Evolutionary conservation across 345 rosid species (phyloP).

Genomic region (Limnanthes douglasii): DNA sequence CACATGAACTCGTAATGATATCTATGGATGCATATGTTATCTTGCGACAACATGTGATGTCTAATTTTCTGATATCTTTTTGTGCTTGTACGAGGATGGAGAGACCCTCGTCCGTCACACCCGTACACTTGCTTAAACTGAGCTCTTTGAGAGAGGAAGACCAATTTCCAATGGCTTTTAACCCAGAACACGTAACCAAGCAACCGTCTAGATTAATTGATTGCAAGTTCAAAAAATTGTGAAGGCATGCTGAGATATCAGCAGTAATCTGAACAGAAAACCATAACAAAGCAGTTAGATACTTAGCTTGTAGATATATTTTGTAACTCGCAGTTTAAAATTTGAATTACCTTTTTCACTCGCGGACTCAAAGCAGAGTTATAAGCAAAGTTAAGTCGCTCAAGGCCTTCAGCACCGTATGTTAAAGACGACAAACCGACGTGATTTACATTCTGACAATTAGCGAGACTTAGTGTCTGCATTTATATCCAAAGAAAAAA

Average conservation of each 20-base stretch:
- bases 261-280: slow-evolving; percentile 6
- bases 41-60: slow-evolving; percentile 34
- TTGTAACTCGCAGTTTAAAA: no score
- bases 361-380: slow-evolving; percentile 20
- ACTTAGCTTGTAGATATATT: no score
- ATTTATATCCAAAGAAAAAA: slow-evolving; percentile 4
- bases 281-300: no score
- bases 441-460: slow-evolving; percentile 29
- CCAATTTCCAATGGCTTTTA: slow-evolving; percentile 19
- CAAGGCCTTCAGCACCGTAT: slow-evolving; percentile 16
- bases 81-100: slow-evolving; percentile 16
- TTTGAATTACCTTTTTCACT: slow-evolving; percentile 1
- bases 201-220: slow-evolving; percentile 26
- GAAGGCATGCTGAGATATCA: slow-evolving; percentile 13
- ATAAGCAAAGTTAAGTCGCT: slow-evolving; percentile 21
- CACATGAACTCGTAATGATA: slow-evolving; percentile 21
- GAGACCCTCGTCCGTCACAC: slow-evolving; percentile 26
- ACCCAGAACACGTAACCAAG: slow-evolving; percentile 21
- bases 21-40: slow-evolving; percentile 20
- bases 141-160: slow-evolving; percentile 18
- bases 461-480: slow-evolving; percentile 25
- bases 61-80: slow-evolving; percentile 23
- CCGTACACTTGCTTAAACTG: slow-evolving; percentile 28
- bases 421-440: slow-evolving; percentile 20
- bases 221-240: slow-evolving; percentile 17